These are phyloP conservation scores for Sphaerulina populicola DNA, from an alignment of 2,329 filamentous ascomycete genomes.

Conservation along the genomic window DNA sequence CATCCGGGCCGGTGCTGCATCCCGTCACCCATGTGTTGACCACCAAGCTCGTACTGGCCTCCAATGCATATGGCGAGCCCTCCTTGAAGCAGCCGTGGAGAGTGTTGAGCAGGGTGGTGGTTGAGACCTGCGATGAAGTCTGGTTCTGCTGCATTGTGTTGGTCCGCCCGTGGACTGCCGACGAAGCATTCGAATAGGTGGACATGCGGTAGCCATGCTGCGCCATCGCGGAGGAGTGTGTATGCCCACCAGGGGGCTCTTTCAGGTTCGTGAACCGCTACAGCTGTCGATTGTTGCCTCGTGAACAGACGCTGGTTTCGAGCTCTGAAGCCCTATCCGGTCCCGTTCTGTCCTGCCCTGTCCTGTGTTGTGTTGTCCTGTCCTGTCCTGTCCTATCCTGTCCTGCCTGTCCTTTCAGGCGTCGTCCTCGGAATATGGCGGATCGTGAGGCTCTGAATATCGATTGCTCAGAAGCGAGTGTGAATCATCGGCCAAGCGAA, in stretches of 20 bases:
- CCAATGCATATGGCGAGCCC: conserved; percentile 73
- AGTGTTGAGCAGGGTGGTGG: conserved; percentile 83
- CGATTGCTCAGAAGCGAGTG: conserved; percentile 7
- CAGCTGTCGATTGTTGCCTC: conserved; percentile 1
- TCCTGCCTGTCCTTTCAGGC: background rate
- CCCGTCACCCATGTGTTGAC: conserved; percentile 95
- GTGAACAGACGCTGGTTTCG: background rate
- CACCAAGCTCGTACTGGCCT: conserved; percentile 81
- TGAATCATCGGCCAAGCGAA: conserved; percentile 10
- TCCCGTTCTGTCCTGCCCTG: too few species aligned
- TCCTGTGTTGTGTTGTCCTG: too few species aligned
- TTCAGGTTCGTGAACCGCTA: conserved; percentile 4
- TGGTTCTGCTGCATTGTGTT: conserved; percentile 36
- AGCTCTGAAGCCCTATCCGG: background rate
- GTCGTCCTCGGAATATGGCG: background rate
- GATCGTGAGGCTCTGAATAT: background rate
- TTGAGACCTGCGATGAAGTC: conserved; percentile 73
- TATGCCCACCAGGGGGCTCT: conserved; percentile 20
- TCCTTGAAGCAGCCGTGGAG: conserved; percentile 83
- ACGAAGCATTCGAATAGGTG: conserved; percentile 53
- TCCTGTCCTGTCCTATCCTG: background rate
- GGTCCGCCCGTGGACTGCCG: conserved; percentile 44
- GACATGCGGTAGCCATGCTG: conserved; percentile 56
- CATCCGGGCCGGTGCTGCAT: conserved; percentile 59
- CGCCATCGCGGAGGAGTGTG: conserved; percentile 12